Percentiles rank a stretch among this genome's conserved stretches.
Evolutionary conservation across 2,329 filamentous ascomycete genomes (phyloP).

Genomic region (Ophiocordyceps polyrhachis-furcata): DNA sequence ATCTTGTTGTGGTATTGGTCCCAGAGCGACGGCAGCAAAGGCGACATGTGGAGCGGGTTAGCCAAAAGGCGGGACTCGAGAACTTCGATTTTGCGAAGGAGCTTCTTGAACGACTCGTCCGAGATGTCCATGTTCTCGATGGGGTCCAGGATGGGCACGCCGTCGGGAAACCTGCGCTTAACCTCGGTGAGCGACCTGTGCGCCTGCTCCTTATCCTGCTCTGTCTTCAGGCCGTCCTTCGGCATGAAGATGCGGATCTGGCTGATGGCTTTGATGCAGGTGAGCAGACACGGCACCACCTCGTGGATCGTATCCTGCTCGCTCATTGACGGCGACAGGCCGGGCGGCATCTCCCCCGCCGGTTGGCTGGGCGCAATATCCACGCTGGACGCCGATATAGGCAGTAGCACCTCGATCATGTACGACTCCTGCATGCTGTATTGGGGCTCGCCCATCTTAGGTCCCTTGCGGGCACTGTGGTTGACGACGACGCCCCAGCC

Average conservation of each 20-base stretch:
- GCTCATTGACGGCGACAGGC: slow-evolving; percentile 25
- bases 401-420: slow-evolving; percentile 66
- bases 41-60: slow-evolving; percentile 83
- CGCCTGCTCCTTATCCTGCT: slow-evolving; percentile 46
- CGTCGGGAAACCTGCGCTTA: slow-evolving; percentile 76
- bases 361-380: slow-evolving; percentile 20
- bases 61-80: slow-evolving; percentile 76
- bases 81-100: slow-evolving; percentile 90
- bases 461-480: slow-evolving; percentile 43
- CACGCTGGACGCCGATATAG: slow-evolving; percentile 30
- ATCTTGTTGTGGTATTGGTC: slow-evolving; percentile 74
- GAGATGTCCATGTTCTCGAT: slow-evolving; percentile 92
- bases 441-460: slow-evolving; percentile 50
- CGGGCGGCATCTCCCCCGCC: slow-evolving; percentile 34
- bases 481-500: slow-evolving; percentile 87
- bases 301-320: slow-evolving; percentile 13
- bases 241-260: slow-evolving; percentile 73
- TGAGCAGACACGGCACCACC: slow-evolving; percentile 62
- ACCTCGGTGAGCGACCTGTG: slow-evolving; percentile 61
- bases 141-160: slow-evolving; percentile 73
- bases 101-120: slow-evolving; percentile 83
- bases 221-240: slow-evolving; percentile 46
- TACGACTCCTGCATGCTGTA: slow-evolving; percentile 58
- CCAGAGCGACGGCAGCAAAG: slow-evolving; percentile 67
- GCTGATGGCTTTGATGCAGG: slow-evolving; percentile 67